phyloP scores from a whole-genome alignment of 495 filamentous ascomycete genomes.

The Xylaria castorea region DNA sequence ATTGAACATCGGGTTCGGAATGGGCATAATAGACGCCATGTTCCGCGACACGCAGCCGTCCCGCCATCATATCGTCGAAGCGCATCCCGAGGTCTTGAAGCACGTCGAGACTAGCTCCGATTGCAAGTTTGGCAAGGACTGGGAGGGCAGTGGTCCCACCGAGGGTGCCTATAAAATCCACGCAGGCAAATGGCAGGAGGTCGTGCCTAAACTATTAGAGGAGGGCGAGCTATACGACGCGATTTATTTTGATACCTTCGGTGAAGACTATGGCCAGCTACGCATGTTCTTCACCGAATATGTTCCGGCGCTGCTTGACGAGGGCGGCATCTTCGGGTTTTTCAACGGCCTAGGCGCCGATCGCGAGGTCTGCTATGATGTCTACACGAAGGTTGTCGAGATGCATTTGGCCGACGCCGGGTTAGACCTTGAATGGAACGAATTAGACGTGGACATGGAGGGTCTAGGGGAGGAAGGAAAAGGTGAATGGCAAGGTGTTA shows the following conservation, averaged over 20 bases:
- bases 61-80: constrained; percentile 87
- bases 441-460: constrained; percentile 71
- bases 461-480: constrained; percentile 56
- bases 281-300: constrained; percentile 88
- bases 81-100: constrained; percentile 80
- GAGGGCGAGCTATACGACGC: constrained; percentile 79
- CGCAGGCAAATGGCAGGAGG: constrained; percentile 81
- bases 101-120: constrained; percentile 59
- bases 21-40: constrained; percentile 92
- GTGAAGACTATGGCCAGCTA: constrained; percentile 86
- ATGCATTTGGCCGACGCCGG: constrained; percentile 92
- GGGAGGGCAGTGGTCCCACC: constrained; percentile 49
- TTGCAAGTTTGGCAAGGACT: constrained; percentile 52
- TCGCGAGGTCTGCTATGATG: constrained; percentile 90
- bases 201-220: constrained; percentile 73
- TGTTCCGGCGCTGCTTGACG: constrained; percentile 77
- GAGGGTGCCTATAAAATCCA: constrained; percentile 55
- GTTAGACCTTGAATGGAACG: constrained; percentile 86
- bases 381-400: constrained; percentile 91
- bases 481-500: constrained; percentile 83
- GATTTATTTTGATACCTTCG: constrained; percentile 98
- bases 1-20: constrained; percentile 92
- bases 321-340: constrained; percentile 81
- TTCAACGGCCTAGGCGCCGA: constrained; percentile 97
- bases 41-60: constrained; percentile 73